Evolutionary conservation across 208 protist species (phyloP).

Genomic region (Acanthamoeba rhysodes): DNA sequence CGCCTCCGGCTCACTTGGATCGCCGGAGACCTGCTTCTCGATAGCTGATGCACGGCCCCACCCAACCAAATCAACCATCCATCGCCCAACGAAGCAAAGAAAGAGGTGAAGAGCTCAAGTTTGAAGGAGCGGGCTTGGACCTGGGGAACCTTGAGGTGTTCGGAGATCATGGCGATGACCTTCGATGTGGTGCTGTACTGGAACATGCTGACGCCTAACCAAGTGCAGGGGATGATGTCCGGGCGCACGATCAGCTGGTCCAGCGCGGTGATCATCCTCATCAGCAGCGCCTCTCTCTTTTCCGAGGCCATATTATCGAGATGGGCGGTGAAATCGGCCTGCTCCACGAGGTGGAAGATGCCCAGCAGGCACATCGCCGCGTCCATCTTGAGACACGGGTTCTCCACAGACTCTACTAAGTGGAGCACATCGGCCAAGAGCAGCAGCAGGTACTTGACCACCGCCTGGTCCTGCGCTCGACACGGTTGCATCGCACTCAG

Average conservation of each 20-base stretch:
- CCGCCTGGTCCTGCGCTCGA: neutral
- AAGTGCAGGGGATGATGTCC: conserved; percentile 68
- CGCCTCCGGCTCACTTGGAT: neutral
- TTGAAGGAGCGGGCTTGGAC: neutral
- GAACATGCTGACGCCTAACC: conserved; percentile 78
- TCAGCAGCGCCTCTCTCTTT: neutral
- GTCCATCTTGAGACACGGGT: neutral
- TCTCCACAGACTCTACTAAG: neutral
- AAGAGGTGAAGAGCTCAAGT: too few relatives aligned
- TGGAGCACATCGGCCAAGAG: neutral
- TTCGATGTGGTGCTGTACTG: conserved; percentile 77
- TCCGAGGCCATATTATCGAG: neutral
- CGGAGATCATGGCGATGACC: conserved; percentile 51
- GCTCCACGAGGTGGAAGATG: conserved; percentile 74
- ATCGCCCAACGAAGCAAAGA: too few relatives aligned
- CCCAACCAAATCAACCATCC: too few relatives aligned
- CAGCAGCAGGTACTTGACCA: neutral
- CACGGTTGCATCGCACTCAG: too few relatives aligned
- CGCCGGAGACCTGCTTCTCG: too few relatives aligned
- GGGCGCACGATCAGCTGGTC: conserved; percentile 62
- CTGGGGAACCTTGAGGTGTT: neutral
- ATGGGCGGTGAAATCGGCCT: neutral
- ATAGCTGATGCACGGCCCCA: too few relatives aligned
- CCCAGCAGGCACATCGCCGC: conserved; percentile 72
- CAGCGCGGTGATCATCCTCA: neutral